Evolutionary conservation across 2,329 filamentous ascomycete genomes (phyloP), one percentile per base, ranked within the genome.

Genomic region (Keithomyces neogunnii): DNA sequence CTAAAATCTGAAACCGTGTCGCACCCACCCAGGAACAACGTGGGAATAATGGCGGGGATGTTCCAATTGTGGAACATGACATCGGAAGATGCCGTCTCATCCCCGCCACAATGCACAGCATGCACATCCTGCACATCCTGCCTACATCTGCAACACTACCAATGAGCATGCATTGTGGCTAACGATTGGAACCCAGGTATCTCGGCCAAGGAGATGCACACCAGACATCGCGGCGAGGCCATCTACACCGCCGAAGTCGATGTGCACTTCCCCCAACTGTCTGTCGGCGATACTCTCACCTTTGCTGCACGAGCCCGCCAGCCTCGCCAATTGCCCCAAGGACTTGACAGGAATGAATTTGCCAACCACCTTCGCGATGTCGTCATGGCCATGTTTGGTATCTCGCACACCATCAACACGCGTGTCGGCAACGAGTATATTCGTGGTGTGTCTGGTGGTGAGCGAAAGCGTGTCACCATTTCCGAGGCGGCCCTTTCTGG

Each of bases 211-310:
- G 80, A 89, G 63, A 92, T 93, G 86, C 81, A 87, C 69, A 81
- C 80, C 9, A 74, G 80, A 55, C 90, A 92, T 70, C 84, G 87
- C 31, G 89, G 89, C 57, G 89, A 95, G 69, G 87, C 87, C 55
- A 91, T 93, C 65, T 93, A 93, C 69, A 91, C 87, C 0, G 87
- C 87, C 53, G 88, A 93, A 66, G 84, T 88, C 36, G 89, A 95
- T 63, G 84, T 87, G 4, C 87, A 91, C 68, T 91, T 91, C 62
- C 86, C 87, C 10, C 80, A 84, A 69, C 69, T 93, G 60, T 84
- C 80, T 2, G 88, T 92, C 43, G 86, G 86, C 48, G 85, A 92
- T 60, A 93, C 88, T 1, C 75, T 92, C 45, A 84, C 81, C 50
- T 92, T 92, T 55, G 88, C 88, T 19, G 86, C 88, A 3, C 74